Evolutionary conservation across 2,329 filamentous ascomycete species (phyloP), one percentile per base, ranked within the genome.

Genomic region (Sclerotinia borealis): DNA sequence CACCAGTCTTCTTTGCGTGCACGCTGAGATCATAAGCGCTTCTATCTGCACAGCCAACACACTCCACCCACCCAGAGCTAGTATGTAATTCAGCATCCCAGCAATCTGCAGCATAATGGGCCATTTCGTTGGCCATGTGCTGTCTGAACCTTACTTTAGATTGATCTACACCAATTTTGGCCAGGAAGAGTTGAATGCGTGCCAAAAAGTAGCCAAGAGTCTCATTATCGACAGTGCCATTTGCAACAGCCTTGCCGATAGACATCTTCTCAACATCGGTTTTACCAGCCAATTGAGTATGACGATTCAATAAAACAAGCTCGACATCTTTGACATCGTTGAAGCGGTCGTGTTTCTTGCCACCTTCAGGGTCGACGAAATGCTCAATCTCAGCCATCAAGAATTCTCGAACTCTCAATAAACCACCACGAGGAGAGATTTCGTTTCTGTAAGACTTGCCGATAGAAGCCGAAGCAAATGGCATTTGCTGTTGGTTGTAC

Each of bases 301-400:
- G 81, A 51, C 91, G 89, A 76, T 95, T 89, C 52, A 99, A 84
- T 31, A 99, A 85, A 61, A 88, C 85, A 64, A 99, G 83, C 79
- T 96, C 89, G 52, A 95, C 79, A 70, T 96, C 81, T 74, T 91
- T 88, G 64, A 99, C 88, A 72, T 96, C 91, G 51, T 85, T 78
- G 78, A 99, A 99, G 63, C 93, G 89, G 59, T 83, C 79, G 76
- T 99, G 95, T 79, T 95, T 96, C 86, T 99, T 99, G 78, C 92
- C 92, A 74, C 92, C 87, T 73, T 95, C 83, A 13, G 95, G 95
- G 73, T 99, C 95, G 69, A 99, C 95, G 75, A 91, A 99, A 77
- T 99, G 95, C 80, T 99, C 95, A 71, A 99, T 96, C 79, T 99
- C 95, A 29, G 93, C 95, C 95, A 99, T 98, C 72, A 97, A 79